These are phyloP conservation scores for Suillus alpinus DNA, from an alignment of 768 basidiomycete species.

Conservation along the genomic window DNA sequence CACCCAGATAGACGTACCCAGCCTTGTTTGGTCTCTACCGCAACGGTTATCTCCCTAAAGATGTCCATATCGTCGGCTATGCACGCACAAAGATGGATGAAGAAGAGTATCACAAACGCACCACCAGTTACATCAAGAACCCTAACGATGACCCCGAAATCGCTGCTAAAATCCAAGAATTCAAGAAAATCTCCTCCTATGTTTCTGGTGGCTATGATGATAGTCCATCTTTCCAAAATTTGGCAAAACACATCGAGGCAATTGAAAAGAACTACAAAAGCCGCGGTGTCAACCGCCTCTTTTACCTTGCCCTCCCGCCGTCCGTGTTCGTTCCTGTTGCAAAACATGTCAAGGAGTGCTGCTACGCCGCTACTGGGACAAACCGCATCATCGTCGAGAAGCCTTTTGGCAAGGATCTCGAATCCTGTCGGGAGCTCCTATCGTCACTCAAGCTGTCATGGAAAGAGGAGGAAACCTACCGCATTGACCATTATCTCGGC, in stretches of 20 bases:
- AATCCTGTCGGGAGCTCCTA: constrained; percentile 79
- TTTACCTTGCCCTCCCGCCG: constrained; percentile 98
- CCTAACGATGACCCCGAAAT: constrained; percentile 58
- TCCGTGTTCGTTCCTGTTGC: constrained; percentile 92
- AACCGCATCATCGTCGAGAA: constrained; percentile 98
- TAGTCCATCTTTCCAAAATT: constrained; percentile 67
- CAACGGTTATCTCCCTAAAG: constrained; percentile 75
- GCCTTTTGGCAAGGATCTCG: constrained; percentile 94
- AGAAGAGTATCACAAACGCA: constrained; percentile 81
- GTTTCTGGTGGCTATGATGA: constrained; percentile 89
- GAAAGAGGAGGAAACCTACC: constrained; percentile 97
- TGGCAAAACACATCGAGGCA: constrained; percentile 72
- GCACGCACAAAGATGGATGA: constrained; percentile 93
- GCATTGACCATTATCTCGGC: constrained; percentile 98
- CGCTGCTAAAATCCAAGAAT: constrained; percentile 68
- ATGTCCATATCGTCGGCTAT: constrained; percentile 91
- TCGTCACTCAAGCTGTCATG: constrained; percentile 79
- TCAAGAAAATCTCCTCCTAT: constrained; percentile 80
- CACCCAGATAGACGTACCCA: constrained; percentile 74
- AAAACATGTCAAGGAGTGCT: constrained; percentile 75
- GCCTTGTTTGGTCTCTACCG: constrained; percentile 89
- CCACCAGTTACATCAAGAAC: constrained; percentile 83
- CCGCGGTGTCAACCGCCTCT: constrained; percentile 76
- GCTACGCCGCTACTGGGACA: constrained; percentile 68
- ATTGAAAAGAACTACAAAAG: constrained; percentile 71